A percentile compares a stretch with the other conserved stretches of the same genome.
These are phyloP conservation scores for Austroboletus niveus DNA, from an alignment of 1,284 basidiomycete genomes.

Conservation along the genomic window DNA sequence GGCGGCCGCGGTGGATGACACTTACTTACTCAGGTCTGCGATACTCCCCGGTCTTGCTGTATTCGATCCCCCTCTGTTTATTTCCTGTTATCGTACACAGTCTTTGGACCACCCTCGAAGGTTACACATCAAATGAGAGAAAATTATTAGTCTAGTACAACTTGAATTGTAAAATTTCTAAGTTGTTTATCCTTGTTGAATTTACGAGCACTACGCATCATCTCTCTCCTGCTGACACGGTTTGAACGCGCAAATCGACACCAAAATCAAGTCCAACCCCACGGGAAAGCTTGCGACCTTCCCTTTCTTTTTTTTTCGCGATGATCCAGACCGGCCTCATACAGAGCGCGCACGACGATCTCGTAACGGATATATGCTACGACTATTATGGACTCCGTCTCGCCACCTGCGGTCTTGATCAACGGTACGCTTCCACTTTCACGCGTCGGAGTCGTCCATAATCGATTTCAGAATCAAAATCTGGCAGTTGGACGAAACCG, in stretches of 20 bases:
- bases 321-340: constrained; percentile 79
- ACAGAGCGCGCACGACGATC: constrained; percentile 70
- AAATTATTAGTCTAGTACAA: no score
- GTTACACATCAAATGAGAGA: no score
- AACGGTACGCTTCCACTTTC: constrained; percentile 47
- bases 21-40: no score
- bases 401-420: constrained; percentile 76
- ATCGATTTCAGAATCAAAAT: constrained; percentile 62
- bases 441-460: constrained; percentile 5
- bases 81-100: no score
- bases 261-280: background rate
- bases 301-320: background rate
- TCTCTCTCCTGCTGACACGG: background rate
- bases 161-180: no score
- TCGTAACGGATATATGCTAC: constrained; percentile 82
- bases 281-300: background rate
- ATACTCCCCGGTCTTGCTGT: no score
- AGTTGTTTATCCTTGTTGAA: constrained; percentile 18
- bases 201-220: constrained; percentile 7
- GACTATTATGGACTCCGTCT: constrained; percentile 86
- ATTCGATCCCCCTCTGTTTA: no score
- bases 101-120: no score
- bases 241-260: background rate
- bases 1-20: no score
- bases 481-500: constrained; percentile 70